phyloP scores from a whole-genome alignment of 805 yeast species.

The Candida vartiovaarae region DNA sequence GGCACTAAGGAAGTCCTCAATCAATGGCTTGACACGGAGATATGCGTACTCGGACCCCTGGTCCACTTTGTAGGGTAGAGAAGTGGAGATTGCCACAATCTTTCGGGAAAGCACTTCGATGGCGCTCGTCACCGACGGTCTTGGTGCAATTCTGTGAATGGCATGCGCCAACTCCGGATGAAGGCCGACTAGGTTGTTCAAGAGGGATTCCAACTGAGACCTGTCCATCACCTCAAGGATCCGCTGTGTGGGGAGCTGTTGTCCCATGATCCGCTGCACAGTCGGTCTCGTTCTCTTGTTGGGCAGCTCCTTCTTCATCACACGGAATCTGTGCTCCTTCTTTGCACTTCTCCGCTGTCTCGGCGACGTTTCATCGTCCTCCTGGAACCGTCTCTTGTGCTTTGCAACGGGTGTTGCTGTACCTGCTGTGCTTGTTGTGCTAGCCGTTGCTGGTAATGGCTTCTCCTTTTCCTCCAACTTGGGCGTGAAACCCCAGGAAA shows the following conservation, averaged over 20 bases:
- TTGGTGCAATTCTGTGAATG: slow-evolving; percentile 45
- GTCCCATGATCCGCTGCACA: slow-evolving; percentile 37
- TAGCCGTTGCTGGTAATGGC: neutral
- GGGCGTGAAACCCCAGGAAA: slow-evolving; percentile 22
- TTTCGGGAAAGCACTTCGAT: slow-evolving; percentile 40
- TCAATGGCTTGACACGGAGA: slow-evolving; percentile 58
- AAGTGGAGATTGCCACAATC: slow-evolving; percentile 32
- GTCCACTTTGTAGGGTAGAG: slow-evolving; percentile 74
- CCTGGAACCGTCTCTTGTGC: slow-evolving; percentile 4
- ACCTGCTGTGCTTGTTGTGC: neutral
- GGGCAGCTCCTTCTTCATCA: neutral
- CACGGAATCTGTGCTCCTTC: slow-evolving; percentile 2
- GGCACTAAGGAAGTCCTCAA: slow-evolving; percentile 63
- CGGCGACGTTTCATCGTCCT: slow-evolving; percentile 3
- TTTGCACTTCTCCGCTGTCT: slow-evolving; percentile 1
- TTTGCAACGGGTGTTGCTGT: neutral
- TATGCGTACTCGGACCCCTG: slow-evolving; percentile 68
- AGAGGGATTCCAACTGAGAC: slow-evolving; percentile 42
- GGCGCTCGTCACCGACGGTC: slow-evolving; percentile 47
- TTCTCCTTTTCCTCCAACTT: slow-evolving; percentile 7
- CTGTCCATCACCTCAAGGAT: slow-evolving; percentile 64
- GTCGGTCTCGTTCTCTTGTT: slow-evolving; percentile 1
- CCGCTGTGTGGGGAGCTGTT: slow-evolving; percentile 54
- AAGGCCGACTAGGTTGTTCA: slow-evolving; percentile 43
- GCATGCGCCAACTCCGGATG: slow-evolving; percentile 58